Evolutionary conservation across 441 rosid species (phyloP).

Genomic region (Sinapis alba): DNA sequence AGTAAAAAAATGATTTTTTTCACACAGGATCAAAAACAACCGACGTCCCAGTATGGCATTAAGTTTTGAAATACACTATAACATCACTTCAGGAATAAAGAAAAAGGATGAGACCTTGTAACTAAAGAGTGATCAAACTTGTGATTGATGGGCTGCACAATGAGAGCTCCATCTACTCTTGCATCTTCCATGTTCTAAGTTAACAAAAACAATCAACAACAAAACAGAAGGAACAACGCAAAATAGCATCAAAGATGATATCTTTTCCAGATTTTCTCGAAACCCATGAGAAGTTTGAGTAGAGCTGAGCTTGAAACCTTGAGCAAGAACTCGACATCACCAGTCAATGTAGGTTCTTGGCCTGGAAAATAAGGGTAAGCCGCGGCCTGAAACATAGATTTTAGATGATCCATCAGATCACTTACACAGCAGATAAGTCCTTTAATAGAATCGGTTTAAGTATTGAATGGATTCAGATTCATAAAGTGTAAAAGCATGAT

Average conservation of each 20-base stretch:
- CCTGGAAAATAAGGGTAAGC: slow-evolving; percentile 88
- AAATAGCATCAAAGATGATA: background rate
- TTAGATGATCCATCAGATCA: background rate
- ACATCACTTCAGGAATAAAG: background rate
- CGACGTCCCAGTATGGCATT: background rate
- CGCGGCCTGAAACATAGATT: slow-evolving; percentile 52
- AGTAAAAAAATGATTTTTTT: background rate
- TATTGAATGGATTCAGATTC: background rate
- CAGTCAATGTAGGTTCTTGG: slow-evolving; percentile 81
- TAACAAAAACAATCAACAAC: background rate
- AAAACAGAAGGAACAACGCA: background rate
- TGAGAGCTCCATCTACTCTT: slow-evolving; percentile 88
- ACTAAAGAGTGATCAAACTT: slow-evolving; percentile 89
- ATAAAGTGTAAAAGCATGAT: background rate
- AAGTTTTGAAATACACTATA: background rate
- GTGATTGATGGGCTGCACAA: slow-evolving; percentile 96
- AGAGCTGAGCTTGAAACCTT: slow-evolving; percentile 49
- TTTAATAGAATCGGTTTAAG: background rate
- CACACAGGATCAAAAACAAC: background rate
- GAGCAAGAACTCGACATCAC: slow-evolving; percentile 81
- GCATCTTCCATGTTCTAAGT: slow-evolving; percentile 86
- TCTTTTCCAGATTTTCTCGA: background rate
- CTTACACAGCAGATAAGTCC: background rate
- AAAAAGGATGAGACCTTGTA: slow-evolving; percentile 56
- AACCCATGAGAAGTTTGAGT: slow-evolving; percentile 2